Percentiles rank a stretch among this genome's conserved stretches.
Evolutionary conservation across 371 early-diverging fungal genomes (phyloP).

Genomic region (Neoconidiobolus thromboides): DNA sequence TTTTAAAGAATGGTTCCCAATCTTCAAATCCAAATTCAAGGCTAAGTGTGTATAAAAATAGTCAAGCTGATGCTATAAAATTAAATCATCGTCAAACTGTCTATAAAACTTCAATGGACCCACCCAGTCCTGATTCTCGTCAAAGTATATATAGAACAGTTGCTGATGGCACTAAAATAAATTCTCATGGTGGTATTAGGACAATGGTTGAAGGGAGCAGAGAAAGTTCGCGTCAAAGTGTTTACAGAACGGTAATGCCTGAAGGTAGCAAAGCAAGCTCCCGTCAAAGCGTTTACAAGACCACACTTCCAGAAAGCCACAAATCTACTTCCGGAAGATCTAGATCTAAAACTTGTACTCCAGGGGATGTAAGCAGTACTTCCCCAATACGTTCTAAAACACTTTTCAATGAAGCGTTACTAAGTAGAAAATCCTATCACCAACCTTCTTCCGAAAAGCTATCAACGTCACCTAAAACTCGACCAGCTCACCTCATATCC

Average conservation of each 20-base stretch:
- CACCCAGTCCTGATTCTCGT: neutral
- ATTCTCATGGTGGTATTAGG: too few species aligned
- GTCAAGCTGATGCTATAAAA: neutral
- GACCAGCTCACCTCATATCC: neutral
- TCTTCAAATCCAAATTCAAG: neutral
- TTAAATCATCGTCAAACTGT: neutral
- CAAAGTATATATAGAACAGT: neutral
- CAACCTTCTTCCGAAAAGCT: neutral
- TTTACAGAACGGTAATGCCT: too few species aligned
- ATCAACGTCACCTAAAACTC: neutral
- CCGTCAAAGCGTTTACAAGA: too few species aligned
- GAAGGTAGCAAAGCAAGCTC: too few species aligned
- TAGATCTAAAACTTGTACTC: neutral
- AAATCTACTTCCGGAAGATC: neutral
- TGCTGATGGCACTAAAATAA: too few species aligned
- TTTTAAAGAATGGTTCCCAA: neutral
- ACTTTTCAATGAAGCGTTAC: too few species aligned
- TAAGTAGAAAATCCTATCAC: neutral
- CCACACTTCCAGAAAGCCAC: too few species aligned
- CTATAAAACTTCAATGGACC: neutral
- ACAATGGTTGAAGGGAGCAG: too few species aligned
- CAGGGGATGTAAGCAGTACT: too few species aligned
- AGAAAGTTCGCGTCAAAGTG: too few species aligned
- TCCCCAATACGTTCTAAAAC: too few species aligned
- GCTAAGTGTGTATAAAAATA: too few species aligned